A percentile compares a stretch with the other conserved stretches of the same genome.
Conservation (phyloP, 257 asterid genomes). For the Sherardia arvensis region DNA sequence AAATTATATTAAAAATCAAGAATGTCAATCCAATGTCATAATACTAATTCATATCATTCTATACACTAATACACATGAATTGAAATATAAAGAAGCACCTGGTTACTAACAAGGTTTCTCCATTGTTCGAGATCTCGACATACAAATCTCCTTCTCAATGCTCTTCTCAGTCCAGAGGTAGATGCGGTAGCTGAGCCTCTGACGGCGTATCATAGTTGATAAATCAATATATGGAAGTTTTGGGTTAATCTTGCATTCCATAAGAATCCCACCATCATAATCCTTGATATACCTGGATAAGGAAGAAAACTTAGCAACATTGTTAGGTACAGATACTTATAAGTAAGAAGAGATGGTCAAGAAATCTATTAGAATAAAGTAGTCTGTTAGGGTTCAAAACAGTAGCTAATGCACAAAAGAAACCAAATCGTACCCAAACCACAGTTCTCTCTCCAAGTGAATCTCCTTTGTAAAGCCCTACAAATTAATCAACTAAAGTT, state of each 20-base stretch:
- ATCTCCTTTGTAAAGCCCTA: slow-evolving; percentile 98
- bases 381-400: not conserved
- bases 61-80: too few species aligned
- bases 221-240: slow-evolving; percentile 95
- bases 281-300: slow-evolving; percentile 76
- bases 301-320: slow-evolving; percentile 9
- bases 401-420: not conserved
- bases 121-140: too few species aligned
- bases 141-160: too few species aligned
- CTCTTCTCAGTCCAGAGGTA: too few species aligned
- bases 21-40: too few species aligned
- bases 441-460: slow-evolving; percentile 81
- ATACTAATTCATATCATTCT: too few species aligned
- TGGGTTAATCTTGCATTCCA: slow-evolving; percentile 97
- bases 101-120: too few species aligned
- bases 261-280: slow-evolving; percentile 95
- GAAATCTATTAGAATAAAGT: not conserved
- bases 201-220: slow-evolving; percentile 96
- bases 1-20: too few species aligned
- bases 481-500: slow-evolving; percentile 18
- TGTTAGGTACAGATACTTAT: slow-evolving; percentile 4
- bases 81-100: too few species aligned
- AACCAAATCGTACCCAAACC: slow-evolving; percentile 77
- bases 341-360: not conserved
- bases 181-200: too few species aligned